Evolutionary conservation across 2,329 filamentous ascomycete species (phyloP), one percentile per base, ranked within the genome.

Genomic region (Escovopsis sp.): DNA sequence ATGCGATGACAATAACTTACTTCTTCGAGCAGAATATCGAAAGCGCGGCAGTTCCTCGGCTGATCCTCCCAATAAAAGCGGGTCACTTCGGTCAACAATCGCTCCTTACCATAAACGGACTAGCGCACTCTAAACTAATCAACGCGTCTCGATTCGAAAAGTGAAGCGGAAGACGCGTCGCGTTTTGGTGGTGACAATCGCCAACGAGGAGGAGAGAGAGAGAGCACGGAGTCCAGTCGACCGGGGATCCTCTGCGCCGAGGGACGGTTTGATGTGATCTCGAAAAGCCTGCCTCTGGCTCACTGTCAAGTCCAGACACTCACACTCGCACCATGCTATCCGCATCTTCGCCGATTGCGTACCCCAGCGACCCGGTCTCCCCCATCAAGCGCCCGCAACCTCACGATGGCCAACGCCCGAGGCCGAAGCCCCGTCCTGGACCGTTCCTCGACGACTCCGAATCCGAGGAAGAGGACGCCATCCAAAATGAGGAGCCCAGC

Each of bases 311-410:
- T 4, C 11, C 15, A 14, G 20, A 3, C 20, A 20, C 20, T 20
- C 20, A 20, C 20, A 20, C 14, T 25, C 7, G 25, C 45, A 64
- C 51, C 35, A 81, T 82, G 76, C 61, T 74, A 24, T 65, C 70
- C 32, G 65, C 72, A 33, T 79, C 78, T 7, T 79, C 78, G 12
- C 72, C 77, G 2, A 58, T 77, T 15, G 53, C 64, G 24, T 74
- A 74, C 45, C 72, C 74, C 2, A 58, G 64, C 7, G 74, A 66
- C 51, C 73, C 74, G 20, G 50, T 58, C 32, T 58, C 58, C 34
- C 53, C 51, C 1, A 44, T 54, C 27, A 65, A 64, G 47, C 61
- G 62, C 45, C 47, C 59, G 39, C 53, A 53, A 47, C 57, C 57
- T 37, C 61, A 65, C 48, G 46, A 55, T 48, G 40, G 58, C 53